Evolutionary conservation across 352 stramenopile species (phyloP), one percentile per base, ranked within the genome.

Genomic region (Phytophthora syringae): DNA sequence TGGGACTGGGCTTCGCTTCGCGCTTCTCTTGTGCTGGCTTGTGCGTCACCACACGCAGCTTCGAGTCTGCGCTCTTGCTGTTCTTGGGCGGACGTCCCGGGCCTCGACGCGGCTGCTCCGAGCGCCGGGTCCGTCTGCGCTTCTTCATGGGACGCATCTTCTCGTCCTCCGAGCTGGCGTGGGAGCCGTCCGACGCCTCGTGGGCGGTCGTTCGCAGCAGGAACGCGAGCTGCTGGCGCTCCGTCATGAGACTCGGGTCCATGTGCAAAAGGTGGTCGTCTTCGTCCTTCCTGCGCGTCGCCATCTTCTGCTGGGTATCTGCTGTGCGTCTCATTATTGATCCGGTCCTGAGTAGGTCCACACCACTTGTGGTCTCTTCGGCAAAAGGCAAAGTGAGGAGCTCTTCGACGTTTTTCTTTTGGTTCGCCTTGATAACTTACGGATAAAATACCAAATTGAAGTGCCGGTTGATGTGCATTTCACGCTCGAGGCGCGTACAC

Each of bases 191-290:
- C 30, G 71, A 80, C 25, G 74, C 79, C n/a, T 84, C 79, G 15
- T 85, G 81, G 30, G 85, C 82, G 1, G 85, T 92, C 43, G 75
- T 82, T 4, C 82, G 80, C 59, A 93, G 66, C 20, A 93, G 70
- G 60, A 93, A 93, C 47, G 85, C 79, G 50, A 93, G 60, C 60
- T 92, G 85, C 63, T 93, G 85, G 10, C 85, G 81, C 70, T 93
- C 85, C 43, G 85, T 93, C 85, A 93, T 93, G 21, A 89, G 70
- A 45, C 76, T 88, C 43, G 80, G 77, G 52, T 93, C 72, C 69
- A 88, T 70, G 39, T 62, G 47, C 28, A 70, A 39, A 2, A 68
- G 16, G 52, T 60, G 43, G 22, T 72, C 52, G 20, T 76, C 63
- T 18, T 68, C 53, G 12, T 67, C 52, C n/a, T 75, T 75, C 55